Evolutionary conservation across 1,139 yeast species (phyloP), one percentile per base, ranked within the genome.

Genomic region (Geotrichum candidum): DNA sequence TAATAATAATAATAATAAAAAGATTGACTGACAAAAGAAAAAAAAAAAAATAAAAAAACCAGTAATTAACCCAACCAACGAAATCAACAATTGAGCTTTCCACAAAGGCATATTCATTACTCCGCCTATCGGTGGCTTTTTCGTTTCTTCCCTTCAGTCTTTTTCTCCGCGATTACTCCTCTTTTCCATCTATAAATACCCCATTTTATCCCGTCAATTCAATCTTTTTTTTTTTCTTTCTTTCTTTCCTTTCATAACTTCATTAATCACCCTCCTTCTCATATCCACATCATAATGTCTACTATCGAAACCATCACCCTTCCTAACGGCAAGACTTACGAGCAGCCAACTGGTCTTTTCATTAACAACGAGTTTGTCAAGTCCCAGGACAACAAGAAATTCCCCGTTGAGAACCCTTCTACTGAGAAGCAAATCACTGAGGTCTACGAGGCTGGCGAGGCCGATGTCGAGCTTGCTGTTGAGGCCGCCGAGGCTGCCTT

Each of bases 261-360:
- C n/a, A 41, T 15, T n/a, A 11, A 41, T 41, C 18, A 41, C 2
- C 6, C 5, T 15, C 18, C 15, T 41, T n/a, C 22, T 35, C n/a
- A 35, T 4, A 41, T 15, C 2, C n/a, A 5, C 6, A 41, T 6
- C n/a, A 51, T 41, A 31, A 57, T 57, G 59, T 33, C 61, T 51
- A 31, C 18, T 25, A 15, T 58, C 58, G 77, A 78, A 22, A 76
- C 76, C 23, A 74, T 87, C 65, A 83, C 79, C 13, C 80, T 86
- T 53, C 91, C 91, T 66, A 85, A 84, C 69, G 90, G 90, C 62
- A 78, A 77, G 63, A 87, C 65, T 83, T 79, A 74, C 79, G 81
- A 80, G 65, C 90, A 86, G 75, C 91, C 90, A 68, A 81, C 86
- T 33, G 89, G 89, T 66, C 73, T 85, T 70, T 83, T 82, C 77